Percentiles rank a stretch among this genome's conserved stretches.
phyloP scores from a whole-genome alignment of 441 rosid species.

The Kokia cookei region DNA sequence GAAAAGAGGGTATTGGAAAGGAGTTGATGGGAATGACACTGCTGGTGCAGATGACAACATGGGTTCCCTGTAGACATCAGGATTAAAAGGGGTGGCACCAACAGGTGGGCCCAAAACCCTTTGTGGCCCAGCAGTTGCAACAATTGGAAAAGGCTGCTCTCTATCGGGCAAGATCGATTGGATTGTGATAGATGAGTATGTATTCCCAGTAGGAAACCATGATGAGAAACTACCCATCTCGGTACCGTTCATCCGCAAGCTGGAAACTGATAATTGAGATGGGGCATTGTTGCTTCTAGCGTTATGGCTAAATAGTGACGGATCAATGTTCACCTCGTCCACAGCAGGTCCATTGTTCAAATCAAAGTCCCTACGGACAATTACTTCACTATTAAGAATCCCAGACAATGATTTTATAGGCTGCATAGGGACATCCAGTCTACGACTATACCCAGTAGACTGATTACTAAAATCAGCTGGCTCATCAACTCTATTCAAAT shows the following conservation, averaged over 20 bases:
- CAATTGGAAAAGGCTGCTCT: constrained; percentile 61
- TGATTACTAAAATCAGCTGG: constrained; percentile 42
- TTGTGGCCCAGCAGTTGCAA: constrained; percentile 42
- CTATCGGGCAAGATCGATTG: constrained; percentile 55
- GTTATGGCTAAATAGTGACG: constrained; percentile 41
- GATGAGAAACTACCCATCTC: constrained; percentile 52
- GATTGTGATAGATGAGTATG: constrained; percentile 47
- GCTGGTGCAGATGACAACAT: constrained; percentile 59
- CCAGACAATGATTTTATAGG: constrained; percentile 31
- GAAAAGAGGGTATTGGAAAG: constrained; percentile 49
- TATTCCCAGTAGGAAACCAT: constrained; percentile 54
- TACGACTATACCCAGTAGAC: constrained; percentile 30
- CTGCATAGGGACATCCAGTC: constrained; percentile 30
- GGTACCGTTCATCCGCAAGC: constrained; percentile 35
- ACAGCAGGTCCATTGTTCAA: constrained; percentile 81
- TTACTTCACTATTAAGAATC: constrained; percentile 27
- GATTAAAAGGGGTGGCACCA: constrained; percentile 35
- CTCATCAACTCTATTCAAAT: constrained; percentile 71
- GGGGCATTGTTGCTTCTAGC: constrained; percentile 32
- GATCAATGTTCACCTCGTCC: constrained; percentile 51
- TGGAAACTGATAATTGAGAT: constrained; percentile 43
- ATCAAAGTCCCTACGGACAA: constrained; percentile 59
- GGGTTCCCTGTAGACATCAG: constrained; percentile 39
- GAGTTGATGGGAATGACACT: constrained; percentile 30
- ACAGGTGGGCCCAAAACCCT: constrained; percentile 41